Evolutionary conservation across 2,329 filamentous ascomycete genomes (phyloP).

Genomic region (Colletotrichum sp.): DNA sequence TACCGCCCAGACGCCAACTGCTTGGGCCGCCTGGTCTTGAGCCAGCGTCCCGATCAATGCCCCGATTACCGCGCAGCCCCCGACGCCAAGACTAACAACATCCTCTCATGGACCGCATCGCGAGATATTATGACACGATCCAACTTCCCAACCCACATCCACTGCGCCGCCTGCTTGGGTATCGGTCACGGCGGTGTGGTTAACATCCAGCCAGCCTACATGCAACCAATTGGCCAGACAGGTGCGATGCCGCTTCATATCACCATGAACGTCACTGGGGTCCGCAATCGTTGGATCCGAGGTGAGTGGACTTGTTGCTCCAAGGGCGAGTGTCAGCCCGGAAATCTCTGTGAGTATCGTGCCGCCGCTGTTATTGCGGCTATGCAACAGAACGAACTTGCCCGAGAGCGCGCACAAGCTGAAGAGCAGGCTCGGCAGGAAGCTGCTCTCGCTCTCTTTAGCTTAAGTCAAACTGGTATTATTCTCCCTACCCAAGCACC

Average conservation of each 20-base stretch:
- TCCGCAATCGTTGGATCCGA: background rate
- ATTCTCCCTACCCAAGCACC: background rate
- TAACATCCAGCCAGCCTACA: background rate
- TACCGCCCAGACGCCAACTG: background rate
- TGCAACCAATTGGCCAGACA: background rate
- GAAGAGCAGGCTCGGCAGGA: background rate
- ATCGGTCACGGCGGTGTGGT: background rate
- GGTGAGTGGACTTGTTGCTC: constrained; percentile 4
- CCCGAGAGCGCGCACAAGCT: background rate
- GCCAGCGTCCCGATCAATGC: background rate
- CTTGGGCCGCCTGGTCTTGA: background rate
- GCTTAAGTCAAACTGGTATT: background rate
- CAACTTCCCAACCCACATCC: background rate
- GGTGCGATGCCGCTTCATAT: background rate
- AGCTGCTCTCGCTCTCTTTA: background rate
- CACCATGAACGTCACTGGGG: background rate
- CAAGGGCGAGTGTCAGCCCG: background rate
- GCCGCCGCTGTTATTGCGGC: background rate
- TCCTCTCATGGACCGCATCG: background rate
- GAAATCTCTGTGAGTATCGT: background rate
- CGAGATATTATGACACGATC: background rate
- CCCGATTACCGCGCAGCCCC: background rate
- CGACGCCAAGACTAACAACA: background rate
- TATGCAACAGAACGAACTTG: background rate
- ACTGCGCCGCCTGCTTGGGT: background rate